phyloP scores from a whole-genome alignment of 495 filamentous ascomycete genomes.

The Podospora tetraspora region DNA sequence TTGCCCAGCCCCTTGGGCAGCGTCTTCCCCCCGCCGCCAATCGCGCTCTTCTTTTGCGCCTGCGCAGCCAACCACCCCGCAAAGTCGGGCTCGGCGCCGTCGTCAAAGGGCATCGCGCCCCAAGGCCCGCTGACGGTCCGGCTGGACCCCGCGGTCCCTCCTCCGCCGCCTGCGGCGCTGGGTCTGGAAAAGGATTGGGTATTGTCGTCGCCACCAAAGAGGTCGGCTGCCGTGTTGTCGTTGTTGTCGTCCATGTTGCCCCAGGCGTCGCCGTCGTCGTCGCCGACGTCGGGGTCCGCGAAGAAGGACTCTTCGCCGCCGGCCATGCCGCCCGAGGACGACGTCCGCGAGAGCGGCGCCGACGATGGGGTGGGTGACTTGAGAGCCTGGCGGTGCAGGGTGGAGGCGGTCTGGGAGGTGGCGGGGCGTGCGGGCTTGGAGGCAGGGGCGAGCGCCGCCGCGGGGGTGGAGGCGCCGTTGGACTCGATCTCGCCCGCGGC shows the following conservation, averaged over 20 bases:
- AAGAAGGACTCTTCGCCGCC: conserved; percentile 39
- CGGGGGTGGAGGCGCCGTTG: conserved; percentile 16
- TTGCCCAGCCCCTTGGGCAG: conserved; percentile 67
- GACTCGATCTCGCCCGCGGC: conserved; percentile 77
- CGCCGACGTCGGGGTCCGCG: conserved; percentile 35
- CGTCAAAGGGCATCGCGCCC: conserved; percentile 57
- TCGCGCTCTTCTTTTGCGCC: conserved; percentile 58
- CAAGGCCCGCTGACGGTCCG: conserved; percentile 23
- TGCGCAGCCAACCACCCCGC: conserved; percentile 88
- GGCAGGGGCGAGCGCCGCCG: conserved; percentile 16
- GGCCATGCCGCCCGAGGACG: conserved; percentile 40
- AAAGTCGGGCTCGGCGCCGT: conserved; percentile 86
- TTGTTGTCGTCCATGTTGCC: conserved; percentile 56
- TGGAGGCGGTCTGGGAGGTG: conserved; percentile 37
- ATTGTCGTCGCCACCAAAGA: conserved; percentile 43
- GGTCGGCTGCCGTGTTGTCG: conserved; percentile 42
- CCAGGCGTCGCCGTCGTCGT: conserved; percentile 62
- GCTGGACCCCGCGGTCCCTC: conserved; percentile 16
- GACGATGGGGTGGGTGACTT: conserved; percentile 42
- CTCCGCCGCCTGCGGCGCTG: conserved; percentile 16
- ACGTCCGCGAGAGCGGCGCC: conserved; percentile 37
- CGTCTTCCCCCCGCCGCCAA: conserved; percentile 41
- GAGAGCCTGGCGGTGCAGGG: conserved; percentile 48
- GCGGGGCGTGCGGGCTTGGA: conserved; percentile 26
- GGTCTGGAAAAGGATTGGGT: conserved; percentile 39